Conservation (phyloP, 352 stramenopile genomes). For the Phytophthora pisi region DNA sequence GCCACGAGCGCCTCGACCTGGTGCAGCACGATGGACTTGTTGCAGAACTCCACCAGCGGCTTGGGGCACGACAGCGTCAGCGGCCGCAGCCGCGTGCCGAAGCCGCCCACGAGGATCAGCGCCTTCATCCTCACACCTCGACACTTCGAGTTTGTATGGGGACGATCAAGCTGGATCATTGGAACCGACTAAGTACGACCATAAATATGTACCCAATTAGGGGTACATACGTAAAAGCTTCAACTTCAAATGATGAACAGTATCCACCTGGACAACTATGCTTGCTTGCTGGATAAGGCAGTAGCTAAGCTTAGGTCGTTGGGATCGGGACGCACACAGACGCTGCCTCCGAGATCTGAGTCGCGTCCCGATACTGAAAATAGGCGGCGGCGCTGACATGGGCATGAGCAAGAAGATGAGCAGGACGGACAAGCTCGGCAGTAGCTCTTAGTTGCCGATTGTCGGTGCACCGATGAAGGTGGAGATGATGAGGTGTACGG, state of each 20-base stretch:
- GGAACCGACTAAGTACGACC: neutral
- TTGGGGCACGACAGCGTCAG: constrained; percentile 91
- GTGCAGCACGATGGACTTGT: constrained; percentile 91
- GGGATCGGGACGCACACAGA: neutral
- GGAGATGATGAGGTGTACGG: neutral
- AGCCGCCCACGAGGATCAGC: constrained; percentile 90
- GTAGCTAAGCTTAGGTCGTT: neutral
- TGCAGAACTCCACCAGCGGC: constrained; percentile 92
- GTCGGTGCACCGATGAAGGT: neutral
- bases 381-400: constrained; percentile 4
- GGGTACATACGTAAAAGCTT: neutral
- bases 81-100: constrained; percentile 88
- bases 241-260: constrained; percentile 1
- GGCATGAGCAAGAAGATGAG: neutral
- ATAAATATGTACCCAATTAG: neutral
- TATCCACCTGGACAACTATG: neutral
- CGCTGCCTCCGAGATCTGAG: constrained; percentile 15
- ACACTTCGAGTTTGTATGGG: neutral
- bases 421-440: neutral
- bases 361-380: constrained; percentile 14
- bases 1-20: constrained; percentile 89
- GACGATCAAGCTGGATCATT: neutral
- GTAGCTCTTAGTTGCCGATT: neutral
- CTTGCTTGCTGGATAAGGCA: neutral
- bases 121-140: constrained; percentile 75